These are phyloP conservation scores for Dactylorhiza incarnata DNA, from an alignment of 106 monocot species.

Conservation along the genomic window DNA sequence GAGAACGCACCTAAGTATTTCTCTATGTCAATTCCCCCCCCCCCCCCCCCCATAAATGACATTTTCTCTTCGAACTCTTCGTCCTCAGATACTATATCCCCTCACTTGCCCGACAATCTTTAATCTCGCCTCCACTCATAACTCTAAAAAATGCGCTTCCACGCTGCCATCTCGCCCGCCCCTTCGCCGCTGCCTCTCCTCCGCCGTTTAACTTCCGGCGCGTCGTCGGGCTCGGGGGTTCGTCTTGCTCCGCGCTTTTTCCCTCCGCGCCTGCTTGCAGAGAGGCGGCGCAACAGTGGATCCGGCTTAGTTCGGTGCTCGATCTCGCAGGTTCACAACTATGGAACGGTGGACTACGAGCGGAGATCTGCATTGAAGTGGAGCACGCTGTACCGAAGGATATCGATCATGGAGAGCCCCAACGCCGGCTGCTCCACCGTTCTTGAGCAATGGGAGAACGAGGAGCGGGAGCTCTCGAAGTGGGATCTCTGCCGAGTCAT, in stretches of 20 bases:
- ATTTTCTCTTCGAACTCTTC: too few relatives aligned
- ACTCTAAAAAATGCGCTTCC: background rate
- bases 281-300: background rate
- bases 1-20: too few relatives aligned
- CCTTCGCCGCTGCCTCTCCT: background rate
- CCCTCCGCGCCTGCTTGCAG: background rate
- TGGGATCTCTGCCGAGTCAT: slow-evolving; percentile 77
- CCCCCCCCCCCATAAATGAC: too few relatives aligned
- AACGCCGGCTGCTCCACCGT: slow-evolving; percentile 17
- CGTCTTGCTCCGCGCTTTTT: background rate
- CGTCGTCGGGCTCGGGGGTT: background rate
- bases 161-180: background rate
- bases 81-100: too few relatives aligned
- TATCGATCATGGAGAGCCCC: slow-evolving; percentile 41
- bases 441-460: slow-evolving; percentile 54
- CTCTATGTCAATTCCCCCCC: too few relatives aligned
- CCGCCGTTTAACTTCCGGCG: background rate
- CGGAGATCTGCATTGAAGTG: slow-evolving; percentile 46
- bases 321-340: slow-evolving; percentile 46
- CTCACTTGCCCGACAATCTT: too few relatives aligned
- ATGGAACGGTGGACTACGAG: slow-evolving; percentile 81
- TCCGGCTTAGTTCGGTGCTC: slow-evolving; percentile 28
- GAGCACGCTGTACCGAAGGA: slow-evolving; percentile 67
- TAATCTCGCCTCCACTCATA: too few relatives aligned
- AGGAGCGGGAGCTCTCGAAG: slow-evolving; percentile 55